phyloP scores from a whole-genome alignment of 495 filamentous ascomycete species.

The Saxispiralis lemnorum region DNA sequence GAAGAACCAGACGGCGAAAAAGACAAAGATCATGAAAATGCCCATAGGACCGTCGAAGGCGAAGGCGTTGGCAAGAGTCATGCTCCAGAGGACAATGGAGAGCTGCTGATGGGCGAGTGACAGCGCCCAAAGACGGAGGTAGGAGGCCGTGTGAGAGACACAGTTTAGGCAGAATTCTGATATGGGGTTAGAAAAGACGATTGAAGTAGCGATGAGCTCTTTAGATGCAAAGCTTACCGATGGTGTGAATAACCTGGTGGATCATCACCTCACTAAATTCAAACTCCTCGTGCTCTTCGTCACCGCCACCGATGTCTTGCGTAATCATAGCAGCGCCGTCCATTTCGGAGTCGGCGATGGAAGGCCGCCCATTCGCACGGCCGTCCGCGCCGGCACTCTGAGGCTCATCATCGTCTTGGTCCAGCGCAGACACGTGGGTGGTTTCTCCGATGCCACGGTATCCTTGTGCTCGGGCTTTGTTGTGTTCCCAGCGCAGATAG shows the following conservation, averaged over 20 bases:
- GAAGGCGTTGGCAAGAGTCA: constrained; percentile 75
- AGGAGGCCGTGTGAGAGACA: constrained; percentile 96
- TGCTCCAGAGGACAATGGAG: constrained; percentile 84
- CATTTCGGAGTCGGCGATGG: constrained; percentile 53
- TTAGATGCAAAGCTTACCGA: constrained; percentile 40
- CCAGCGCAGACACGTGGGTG: constrained; percentile 65
- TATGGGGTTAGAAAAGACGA: too few species aligned
- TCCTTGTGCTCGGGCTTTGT: constrained; percentile 65
- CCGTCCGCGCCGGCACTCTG: constrained; percentile 22
- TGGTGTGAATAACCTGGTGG: constrained; percentile 97
- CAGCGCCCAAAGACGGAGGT: constrained; percentile 94
- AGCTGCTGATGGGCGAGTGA: constrained; percentile 97
- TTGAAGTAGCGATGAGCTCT: not conserved
- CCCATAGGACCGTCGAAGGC: constrained; percentile 44
- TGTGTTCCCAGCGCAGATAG: constrained; percentile 82
- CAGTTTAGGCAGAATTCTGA: constrained; percentile 96
- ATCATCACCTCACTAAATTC: constrained; percentile 95
- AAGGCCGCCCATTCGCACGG: constrained; percentile 47
- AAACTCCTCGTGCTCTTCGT: constrained; percentile 70
- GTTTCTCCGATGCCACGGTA: constrained; percentile 86
- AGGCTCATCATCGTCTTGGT: constrained; percentile 53
- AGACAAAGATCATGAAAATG: constrained; percentile 57
- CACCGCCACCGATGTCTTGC: constrained; percentile 55
- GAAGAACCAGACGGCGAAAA: constrained; percentile 76
- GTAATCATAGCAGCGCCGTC: constrained; percentile 86